Evolutionary conservation across 768 basidiomycete genomes (phyloP).

Genomic region (Lepiota venenata): DNA sequence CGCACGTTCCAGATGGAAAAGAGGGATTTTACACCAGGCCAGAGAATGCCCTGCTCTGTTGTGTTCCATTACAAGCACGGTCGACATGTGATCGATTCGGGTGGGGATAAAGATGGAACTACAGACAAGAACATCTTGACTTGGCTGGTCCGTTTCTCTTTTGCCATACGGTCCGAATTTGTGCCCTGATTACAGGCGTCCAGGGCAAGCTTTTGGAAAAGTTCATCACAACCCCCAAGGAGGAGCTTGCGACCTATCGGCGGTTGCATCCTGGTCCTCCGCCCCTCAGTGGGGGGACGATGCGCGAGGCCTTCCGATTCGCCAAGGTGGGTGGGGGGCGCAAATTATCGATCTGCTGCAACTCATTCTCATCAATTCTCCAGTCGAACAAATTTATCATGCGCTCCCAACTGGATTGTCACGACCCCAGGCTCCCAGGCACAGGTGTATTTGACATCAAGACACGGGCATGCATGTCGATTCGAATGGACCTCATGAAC

Average conservation of each 20-base stretch:
- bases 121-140: slow-evolving; percentile 67
- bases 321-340: slow-evolving; percentile 66
- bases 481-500: slow-evolving; percentile 85
- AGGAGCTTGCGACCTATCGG: slow-evolving; percentile 58
- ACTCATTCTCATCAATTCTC: background rate
- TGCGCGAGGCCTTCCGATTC: slow-evolving; percentile 82
- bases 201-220: slow-evolving; percentile 91
- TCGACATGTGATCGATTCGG: slow-evolving; percentile 63
- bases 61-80: slow-evolving; percentile 63
- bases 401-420: slow-evolving; percentile 93
- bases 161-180: background rate
- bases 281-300: slow-evolving; percentile 29
- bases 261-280: slow-evolving; percentile 29
- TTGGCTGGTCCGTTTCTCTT: slow-evolving; percentile 55
- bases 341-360: background rate
- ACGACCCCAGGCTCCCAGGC: slow-evolving; percentile 78
- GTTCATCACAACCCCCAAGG: slow-evolving; percentile 65
- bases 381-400: slow-evolving; percentile 71
- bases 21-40: slow-evolving; percentile 69
- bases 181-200: background rate
- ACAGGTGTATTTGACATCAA: slow-evolving; percentile 96
- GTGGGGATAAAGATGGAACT: slow-evolving; percentile 34
- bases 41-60: slow-evolving; percentile 73
- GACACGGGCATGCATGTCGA: slow-evolving; percentile 81
- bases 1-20: slow-evolving; percentile 59